phyloP scores from a whole-genome alignment of 495 filamentous ascomycete genomes.

The Penicillium mononematosum region DNA sequence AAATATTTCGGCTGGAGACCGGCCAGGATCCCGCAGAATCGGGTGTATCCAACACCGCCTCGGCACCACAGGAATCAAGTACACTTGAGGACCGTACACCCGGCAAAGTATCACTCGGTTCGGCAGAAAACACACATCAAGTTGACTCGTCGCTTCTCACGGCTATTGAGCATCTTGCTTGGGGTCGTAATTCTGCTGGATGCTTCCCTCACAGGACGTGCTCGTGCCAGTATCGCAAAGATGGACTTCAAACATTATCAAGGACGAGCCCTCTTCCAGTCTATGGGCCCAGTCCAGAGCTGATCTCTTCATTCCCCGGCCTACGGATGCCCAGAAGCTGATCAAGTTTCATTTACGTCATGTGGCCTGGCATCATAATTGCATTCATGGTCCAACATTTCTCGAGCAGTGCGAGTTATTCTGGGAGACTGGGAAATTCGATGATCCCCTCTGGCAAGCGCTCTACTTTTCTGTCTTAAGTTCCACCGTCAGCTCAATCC shows the following conservation, averaged over 20 bases:
- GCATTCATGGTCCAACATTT: slow-evolving; percentile 31
- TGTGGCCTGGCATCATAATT: slow-evolving; percentile 34
- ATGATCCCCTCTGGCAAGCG: slow-evolving; percentile 34
- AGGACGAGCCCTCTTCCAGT: slow-evolving; percentile 21
- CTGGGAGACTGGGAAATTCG: slow-evolving; percentile 29
- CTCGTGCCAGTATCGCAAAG: slow-evolving; percentile 30
- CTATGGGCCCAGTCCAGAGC: slow-evolving; percentile 15
- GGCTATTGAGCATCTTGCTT: slow-evolving; percentile 37
- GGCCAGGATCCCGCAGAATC: slow-evolving; percentile 9
- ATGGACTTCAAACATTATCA: slow-evolving; percentile 18
- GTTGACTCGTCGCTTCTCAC: slow-evolving; percentile 29
- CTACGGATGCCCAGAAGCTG: slow-evolving; percentile 25
- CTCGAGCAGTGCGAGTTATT: slow-evolving; percentile 33
- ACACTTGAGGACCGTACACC: background rate
- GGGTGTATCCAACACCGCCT: background rate
- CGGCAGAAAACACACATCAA: slow-evolving; percentile 17
- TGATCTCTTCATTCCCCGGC: slow-evolving; percentile 11
- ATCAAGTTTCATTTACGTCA: slow-evolving; percentile 31
- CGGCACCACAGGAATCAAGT: slow-evolving; percentile 9
- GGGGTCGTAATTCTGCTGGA: slow-evolving; percentile 33
- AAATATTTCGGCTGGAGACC: slow-evolving; percentile 27
- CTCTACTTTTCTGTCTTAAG: slow-evolving; percentile 31
- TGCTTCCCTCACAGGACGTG: slow-evolving; percentile 34
- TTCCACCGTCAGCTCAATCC: slow-evolving; percentile 31
- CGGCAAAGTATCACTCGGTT: slow-evolving; percentile 7